Evolutionary conservation across 805 yeast species (phyloP).

Genomic region (Candida boleticola): DNA sequence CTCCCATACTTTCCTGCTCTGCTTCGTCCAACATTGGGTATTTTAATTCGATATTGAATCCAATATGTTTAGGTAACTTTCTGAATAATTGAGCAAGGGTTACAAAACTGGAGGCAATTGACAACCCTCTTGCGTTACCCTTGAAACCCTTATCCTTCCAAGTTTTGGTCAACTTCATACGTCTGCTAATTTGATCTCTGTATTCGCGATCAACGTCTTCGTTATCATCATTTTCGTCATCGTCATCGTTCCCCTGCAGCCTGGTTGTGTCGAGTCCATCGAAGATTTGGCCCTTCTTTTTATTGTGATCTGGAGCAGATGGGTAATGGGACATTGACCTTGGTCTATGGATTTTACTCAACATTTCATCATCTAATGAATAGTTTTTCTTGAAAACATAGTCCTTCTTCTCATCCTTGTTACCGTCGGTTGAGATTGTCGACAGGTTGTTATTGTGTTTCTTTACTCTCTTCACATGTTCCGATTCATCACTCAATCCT

Average conservation of each 20-base stretch:
- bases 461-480: neutral
- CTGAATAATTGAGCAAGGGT: conserved; percentile 81
- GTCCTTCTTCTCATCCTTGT: conserved; percentile 1
- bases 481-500: conserved; percentile 40
- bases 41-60: conserved; percentile 92
- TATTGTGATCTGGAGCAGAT: neutral
- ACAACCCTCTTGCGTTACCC: conserved; percentile 87
- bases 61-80: conserved; percentile 78
- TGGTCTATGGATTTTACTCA: conserved; percentile 33
- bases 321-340: conserved; percentile 33
- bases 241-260: conserved; percentile 7
- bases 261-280: neutral
- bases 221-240: conserved; percentile 14
- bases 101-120: conserved; percentile 89
- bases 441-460: neutral
- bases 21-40: conserved; percentile 96
- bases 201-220: conserved; percentile 40
- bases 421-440: neutral
- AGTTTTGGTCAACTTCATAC: conserved; percentile 86
- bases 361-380: conserved; percentile 35
- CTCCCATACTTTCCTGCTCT: conserved; percentile 83
- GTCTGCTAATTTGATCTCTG: conserved; percentile 43
- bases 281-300: neutral
- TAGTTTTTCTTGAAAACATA: conserved; percentile 15
- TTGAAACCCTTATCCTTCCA: conserved; percentile 84